phyloP scores from a whole-genome alignment of 2,329 filamentous ascomycete species.

The Cladosporium cucumerinum region DNA sequence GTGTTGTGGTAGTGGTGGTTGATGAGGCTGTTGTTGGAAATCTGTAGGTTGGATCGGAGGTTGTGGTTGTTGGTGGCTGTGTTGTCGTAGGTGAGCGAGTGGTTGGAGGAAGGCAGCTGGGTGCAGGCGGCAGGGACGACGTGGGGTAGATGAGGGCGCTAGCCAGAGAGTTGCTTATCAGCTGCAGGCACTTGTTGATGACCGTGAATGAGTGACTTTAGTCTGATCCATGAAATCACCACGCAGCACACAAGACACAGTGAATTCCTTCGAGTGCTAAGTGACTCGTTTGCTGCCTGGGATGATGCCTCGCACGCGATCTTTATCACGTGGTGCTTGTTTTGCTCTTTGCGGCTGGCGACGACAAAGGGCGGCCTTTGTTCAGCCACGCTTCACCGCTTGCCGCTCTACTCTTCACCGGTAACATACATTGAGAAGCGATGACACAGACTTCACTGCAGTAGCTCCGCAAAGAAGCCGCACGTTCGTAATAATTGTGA shows the following conservation, averaged over 20 bases:
- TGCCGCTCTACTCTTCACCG: background rate
- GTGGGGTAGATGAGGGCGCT: background rate
- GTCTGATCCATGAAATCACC: slow-evolving; percentile 5
- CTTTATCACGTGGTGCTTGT: background rate
- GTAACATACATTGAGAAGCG: background rate
- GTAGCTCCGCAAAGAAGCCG: background rate
- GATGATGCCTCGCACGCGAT: background rate
- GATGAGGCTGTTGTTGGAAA: slow-evolving; percentile 1
- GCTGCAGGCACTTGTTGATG: background rate
- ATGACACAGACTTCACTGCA: background rate
- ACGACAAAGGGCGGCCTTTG: slow-evolving; percentile 2
- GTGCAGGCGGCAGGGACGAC: background rate
- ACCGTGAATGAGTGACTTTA: slow-evolving; percentile 1
- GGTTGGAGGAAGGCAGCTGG: slow-evolving; percentile 4
- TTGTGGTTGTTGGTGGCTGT: slow-evolving; percentile 1
- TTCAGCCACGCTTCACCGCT: background rate
- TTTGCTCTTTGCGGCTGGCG: background rate
- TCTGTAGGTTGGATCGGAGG: slow-evolving; percentile 12
- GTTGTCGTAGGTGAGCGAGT: background rate
- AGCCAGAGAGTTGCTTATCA: background rate
- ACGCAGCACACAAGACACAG: background rate
- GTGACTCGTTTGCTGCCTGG: background rate
- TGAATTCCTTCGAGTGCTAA: background rate
- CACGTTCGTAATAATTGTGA: background rate
- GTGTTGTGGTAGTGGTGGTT: slow-evolving; percentile 3